Evolutionary conservation across 345 rosid species (phyloP).

Genomic region (Conringia planisiliqua): DNA sequence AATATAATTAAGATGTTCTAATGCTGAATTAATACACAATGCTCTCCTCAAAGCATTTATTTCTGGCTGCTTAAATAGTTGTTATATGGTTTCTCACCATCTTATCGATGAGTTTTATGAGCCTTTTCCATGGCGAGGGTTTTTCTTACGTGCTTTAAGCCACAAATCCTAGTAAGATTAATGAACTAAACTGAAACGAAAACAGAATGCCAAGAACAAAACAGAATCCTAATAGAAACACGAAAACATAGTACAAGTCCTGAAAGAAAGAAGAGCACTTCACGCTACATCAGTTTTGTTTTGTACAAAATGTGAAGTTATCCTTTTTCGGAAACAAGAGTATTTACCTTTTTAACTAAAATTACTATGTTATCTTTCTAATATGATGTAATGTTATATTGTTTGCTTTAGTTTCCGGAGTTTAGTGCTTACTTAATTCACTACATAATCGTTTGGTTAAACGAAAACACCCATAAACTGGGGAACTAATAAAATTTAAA

Average conservation of each 20-base stretch:
- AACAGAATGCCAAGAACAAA: neutral
- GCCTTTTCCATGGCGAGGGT: too few relatives aligned
- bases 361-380: neutral
- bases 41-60: too few relatives aligned
- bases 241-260: neutral
- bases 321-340: neutral
- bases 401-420: neutral
- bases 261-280: neutral
- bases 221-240: neutral
- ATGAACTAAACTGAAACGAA: neutral
- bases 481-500: neutral
- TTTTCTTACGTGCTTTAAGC: neutral
- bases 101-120: too few relatives aligned
- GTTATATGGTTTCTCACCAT: too few relatives aligned
- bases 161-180: neutral
- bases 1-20: too few relatives aligned
- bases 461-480: neutral
- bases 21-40: too few relatives aligned
- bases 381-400: neutral
- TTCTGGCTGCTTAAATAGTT: too few relatives aligned
- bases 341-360: neutral
- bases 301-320: neutral
- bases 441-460: neutral
- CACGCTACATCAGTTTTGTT: conserved; percentile 3
- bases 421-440: neutral